phyloP scores from a whole-genome alignment of 2,329 filamentous ascomycete species.

The Curvularia eragrostidis region DNA sequence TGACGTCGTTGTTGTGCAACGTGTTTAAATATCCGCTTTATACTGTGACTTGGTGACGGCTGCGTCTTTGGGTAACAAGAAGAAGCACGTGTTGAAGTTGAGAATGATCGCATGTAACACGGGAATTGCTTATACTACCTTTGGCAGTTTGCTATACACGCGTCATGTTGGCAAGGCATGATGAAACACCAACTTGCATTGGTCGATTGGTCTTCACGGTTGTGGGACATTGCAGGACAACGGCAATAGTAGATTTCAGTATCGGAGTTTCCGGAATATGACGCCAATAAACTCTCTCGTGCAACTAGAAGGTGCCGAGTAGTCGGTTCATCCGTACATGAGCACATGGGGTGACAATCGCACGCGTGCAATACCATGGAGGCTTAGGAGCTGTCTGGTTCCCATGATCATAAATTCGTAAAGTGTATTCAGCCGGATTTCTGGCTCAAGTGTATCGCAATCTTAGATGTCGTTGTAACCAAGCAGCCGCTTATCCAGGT shows the following conservation, averaged over 20 bases:
- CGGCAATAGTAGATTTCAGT: slow-evolving; percentile 4
- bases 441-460: background rate
- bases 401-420: slow-evolving; percentile 31
- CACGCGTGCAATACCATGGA: slow-evolving; percentile 5
- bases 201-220: background rate
- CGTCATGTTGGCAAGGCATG: background rate
- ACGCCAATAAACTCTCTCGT: slow-evolving; percentile 10
- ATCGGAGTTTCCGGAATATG: background rate
- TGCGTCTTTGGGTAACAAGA: slow-evolving; percentile 3
- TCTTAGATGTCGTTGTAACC: slow-evolving; percentile 59
- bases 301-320: slow-evolving; percentile 13
- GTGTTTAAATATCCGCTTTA: slow-evolving; percentile 6
- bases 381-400: slow-evolving; percentile 26
- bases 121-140: background rate
- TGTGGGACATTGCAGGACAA: slow-evolving; percentile 11
- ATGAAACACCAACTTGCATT: background rate
- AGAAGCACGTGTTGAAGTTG: background rate
- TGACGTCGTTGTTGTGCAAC: slow-evolving; percentile 17
- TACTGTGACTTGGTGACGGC: background rate
- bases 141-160: background rate
- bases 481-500: slow-evolving; percentile 55
- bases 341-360: background rate
- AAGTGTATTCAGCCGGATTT: slow-evolving; percentile 1
- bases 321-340: slow-evolving; percentile 8
- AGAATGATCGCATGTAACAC: background rate